Conservation (phyloP, 2,329 filamentous ascomycete genomes). For the Cladosporium colombiae region DNA sequence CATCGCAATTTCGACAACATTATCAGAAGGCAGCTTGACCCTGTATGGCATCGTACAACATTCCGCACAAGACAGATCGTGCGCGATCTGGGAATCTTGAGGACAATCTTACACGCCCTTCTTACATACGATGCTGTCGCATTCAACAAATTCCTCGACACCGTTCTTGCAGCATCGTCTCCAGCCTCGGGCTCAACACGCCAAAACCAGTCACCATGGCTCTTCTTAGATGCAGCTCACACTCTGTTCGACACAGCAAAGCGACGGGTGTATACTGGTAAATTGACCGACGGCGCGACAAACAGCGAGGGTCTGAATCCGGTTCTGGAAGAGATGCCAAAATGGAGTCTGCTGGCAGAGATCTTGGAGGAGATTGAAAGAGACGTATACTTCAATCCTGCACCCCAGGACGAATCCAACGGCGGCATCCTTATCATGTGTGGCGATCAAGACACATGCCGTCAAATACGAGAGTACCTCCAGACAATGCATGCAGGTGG, state of each 20-base stretch:
- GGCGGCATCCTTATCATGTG: slow-evolving; percentile 97
- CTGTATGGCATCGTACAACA: slow-evolving; percentile 95
- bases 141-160: slow-evolving; percentile 91
- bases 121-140: slow-evolving; percentile 86
- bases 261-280: slow-evolving; percentile 78
- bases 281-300: slow-evolving; percentile 60
- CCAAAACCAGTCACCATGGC: slow-evolving; percentile 90
- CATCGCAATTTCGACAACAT: slow-evolving; percentile 90
- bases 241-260: slow-evolving; percentile 91
- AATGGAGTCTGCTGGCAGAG: slow-evolving; percentile 87
- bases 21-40: slow-evolving; percentile 85
- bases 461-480: slow-evolving; percentile 86
- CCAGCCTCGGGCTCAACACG: slow-evolving; percentile 83
- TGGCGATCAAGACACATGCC: slow-evolving; percentile 78
- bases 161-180: slow-evolving; percentile 85
- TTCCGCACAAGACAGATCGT: slow-evolving; percentile 96
- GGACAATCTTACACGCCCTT: slow-evolving; percentile 76
- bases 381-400: slow-evolving; percentile 81
- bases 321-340: slow-evolving; percentile 90
- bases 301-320: slow-evolving; percentile 68
- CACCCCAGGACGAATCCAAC: slow-evolving; percentile 77
- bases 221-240: slow-evolving; percentile 92
- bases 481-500: slow-evolving; percentile 72
- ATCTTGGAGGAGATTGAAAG: slow-evolving; percentile 91
- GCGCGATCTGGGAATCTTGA: slow-evolving; percentile 79